Conservation (phyloP, 805 yeast species). For the Yamadazyma paraphyllophila region DNA sequence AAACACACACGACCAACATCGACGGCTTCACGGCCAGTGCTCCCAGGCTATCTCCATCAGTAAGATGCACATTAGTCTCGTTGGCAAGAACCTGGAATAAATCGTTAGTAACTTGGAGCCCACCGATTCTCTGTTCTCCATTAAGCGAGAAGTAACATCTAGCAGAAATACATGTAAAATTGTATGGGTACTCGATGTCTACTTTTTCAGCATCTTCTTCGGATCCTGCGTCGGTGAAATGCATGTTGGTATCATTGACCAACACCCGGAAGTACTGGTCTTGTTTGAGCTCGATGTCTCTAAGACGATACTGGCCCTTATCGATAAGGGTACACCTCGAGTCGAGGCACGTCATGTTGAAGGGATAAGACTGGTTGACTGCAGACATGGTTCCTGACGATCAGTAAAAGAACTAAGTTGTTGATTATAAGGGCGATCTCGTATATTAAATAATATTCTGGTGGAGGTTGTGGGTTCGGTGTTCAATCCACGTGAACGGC, state of each 20-base stretch:
- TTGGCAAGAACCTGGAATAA: neutral
- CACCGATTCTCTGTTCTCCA: neutral
- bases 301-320: neutral
- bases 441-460: no score
- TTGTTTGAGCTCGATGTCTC: neutral
- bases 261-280: neutral
- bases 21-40: neutral
- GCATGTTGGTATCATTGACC: neutral
- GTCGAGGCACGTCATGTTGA: neutral
- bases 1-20: neutral
- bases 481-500: no score
- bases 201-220: neutral
- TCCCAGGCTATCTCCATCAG: neutral
- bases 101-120: neutral
- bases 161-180: neutral
- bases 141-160: neutral
- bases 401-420: no score
- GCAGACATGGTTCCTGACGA: no score
- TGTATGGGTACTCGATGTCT: neutral
- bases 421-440: no score
- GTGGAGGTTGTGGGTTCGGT: no score
- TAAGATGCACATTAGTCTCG: neutral
- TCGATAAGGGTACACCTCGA: neutral
- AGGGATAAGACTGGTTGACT: neutral
- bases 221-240: neutral